These are phyloP conservation scores for Cenchrus fungigraminus DNA, from an alignment of 176 grass and related monocot genomes.

Conservation along the genomic window DNA sequence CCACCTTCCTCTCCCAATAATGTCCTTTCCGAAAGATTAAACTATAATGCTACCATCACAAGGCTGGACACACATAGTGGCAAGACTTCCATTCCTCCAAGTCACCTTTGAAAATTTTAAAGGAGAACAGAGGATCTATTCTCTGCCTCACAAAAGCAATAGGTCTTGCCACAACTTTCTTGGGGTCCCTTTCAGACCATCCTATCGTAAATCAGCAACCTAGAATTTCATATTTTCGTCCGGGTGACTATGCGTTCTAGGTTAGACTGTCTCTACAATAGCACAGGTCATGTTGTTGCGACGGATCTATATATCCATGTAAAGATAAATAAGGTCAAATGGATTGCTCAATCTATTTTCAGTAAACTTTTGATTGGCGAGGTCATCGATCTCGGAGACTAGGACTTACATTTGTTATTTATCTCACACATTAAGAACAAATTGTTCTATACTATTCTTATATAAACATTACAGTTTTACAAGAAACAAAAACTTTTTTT, in stretches of 20 bases:
- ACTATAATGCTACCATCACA: conserved; percentile 18
- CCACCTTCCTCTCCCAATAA: conserved; percentile 43
- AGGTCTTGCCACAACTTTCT: not conserved
- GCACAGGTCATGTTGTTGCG: not conserved
- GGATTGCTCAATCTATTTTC: not conserved
- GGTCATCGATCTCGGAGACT: too few species aligned
- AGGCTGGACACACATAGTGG: not conserved
- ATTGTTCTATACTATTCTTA: not conserved
- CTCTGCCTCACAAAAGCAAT: not conserved
- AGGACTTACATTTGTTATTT: too few species aligned
- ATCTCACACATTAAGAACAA: not conserved
- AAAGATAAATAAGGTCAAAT: not conserved
- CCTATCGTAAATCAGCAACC: not conserved
- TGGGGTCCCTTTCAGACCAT: not conserved
- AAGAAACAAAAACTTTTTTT: not conserved
- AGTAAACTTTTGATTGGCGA: too few species aligned
- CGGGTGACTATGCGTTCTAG: not conserved
- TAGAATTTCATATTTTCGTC: not conserved
- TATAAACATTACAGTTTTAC: not conserved
- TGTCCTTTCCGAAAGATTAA: conserved; percentile 22
- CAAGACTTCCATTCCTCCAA: conserved; percentile 46
- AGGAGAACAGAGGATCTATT: not conserved
- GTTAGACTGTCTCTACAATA: not conserved
- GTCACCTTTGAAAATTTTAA: conserved; percentile 15
- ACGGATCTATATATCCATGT: not conserved